Percentiles rank a stretch among this genome's conserved stretches.
These are phyloP conservation scores for Xylariomycetidae sp. DNA, from an alignment of 2,329 filamentous ascomycete genomes.

Conservation along the genomic window DNA sequence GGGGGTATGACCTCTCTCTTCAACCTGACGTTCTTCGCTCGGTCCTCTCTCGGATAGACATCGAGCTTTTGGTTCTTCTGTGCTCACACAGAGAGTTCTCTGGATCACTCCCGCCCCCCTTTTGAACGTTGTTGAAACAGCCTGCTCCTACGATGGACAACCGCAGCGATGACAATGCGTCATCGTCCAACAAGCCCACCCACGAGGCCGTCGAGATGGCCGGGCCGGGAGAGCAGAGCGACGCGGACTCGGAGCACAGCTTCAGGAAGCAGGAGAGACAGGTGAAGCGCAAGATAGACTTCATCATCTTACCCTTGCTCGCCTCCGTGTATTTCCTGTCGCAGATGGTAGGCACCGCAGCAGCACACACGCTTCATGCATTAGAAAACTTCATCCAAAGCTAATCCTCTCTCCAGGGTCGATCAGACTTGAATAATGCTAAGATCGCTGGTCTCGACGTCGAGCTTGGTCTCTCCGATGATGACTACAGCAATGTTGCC, in stretches of 20 bases:
- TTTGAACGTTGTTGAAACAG: too few relatives aligned
- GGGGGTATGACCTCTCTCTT: too few relatives aligned
- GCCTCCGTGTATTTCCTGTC: slow-evolving; percentile 19
- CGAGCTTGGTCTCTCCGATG: slow-evolving; percentile 13
- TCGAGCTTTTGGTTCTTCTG: too few relatives aligned
- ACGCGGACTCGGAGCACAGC: neutral
- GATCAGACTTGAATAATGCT: slow-evolving; percentile 20
- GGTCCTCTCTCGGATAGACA: too few relatives aligned
- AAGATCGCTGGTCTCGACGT: slow-evolving; percentile 19
- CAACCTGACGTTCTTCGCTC: too few relatives aligned
- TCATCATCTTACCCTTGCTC: slow-evolving; percentile 19
- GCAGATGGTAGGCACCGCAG: slow-evolving; percentile 13
- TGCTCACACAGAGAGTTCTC: too few relatives aligned
- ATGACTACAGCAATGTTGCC: slow-evolving; percentile 16
- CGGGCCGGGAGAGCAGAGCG: too few relatives aligned
- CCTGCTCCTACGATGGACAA: too few relatives aligned
- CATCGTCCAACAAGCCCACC: too few relatives aligned
- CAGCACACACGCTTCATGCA: neutral
- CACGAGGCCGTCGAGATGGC: too few relatives aligned
- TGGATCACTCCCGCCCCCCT: too few relatives aligned
- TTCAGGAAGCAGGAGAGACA: slow-evolving; percentile 4
- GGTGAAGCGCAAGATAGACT: slow-evolving; percentile 19
- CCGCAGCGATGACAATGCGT: too few relatives aligned
- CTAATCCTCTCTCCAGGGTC: slow-evolving; percentile 14
- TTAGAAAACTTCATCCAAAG: neutral